Conservation (phyloP, 108 stramenopile species). For the Fragilaria crotonensis region DNA sequence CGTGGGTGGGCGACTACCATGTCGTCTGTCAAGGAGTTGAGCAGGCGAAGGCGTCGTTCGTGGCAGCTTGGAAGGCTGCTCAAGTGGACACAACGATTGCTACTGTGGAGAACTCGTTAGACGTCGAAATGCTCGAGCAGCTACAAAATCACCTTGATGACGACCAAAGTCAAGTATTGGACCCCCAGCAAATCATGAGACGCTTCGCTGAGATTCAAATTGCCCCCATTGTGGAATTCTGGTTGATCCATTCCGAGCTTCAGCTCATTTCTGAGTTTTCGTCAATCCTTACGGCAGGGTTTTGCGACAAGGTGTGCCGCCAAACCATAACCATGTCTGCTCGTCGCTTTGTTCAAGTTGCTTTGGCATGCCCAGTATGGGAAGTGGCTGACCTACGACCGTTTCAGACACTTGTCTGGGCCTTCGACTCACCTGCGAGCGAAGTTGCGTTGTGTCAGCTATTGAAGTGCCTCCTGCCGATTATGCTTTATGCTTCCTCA, state of each 20-base stretch:
- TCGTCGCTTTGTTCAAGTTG: slow-evolving; percentile 27
- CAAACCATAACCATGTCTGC: slow-evolving; percentile 2
- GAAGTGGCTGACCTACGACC: slow-evolving; percentile 59
- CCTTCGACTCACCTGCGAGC: slow-evolving; percentile 36
- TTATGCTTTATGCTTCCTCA: slow-evolving; percentile 34
- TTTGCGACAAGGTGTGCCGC: slow-evolving; percentile 4
- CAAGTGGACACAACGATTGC: slow-evolving; percentile 51
- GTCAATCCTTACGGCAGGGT: slow-evolving; percentile 12
- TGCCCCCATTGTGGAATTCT: slow-evolving; percentile 58
- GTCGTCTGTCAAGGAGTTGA: slow-evolving; percentile 16
- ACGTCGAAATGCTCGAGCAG: slow-evolving; percentile 40
- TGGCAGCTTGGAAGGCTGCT: slow-evolving; percentile 17
- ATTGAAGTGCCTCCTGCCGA: slow-evolving; percentile 40
- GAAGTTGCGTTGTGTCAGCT: slow-evolving; percentile 20
- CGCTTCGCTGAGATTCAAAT: slow-evolving; percentile 53
- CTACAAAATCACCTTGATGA: slow-evolving; percentile 2
- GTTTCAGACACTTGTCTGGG: slow-evolving; percentile 84
- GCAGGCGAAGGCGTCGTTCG: slow-evolving; percentile 15
- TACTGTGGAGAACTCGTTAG: slow-evolving; percentile 55
- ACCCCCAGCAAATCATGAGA: slow-evolving; percentile 2
- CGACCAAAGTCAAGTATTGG: not conserved
- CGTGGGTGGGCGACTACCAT: slow-evolving; percentile 6
- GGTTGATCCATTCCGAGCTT: slow-evolving; percentile 47
- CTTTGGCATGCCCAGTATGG: slow-evolving; percentile 36
- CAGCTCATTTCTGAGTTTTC: slow-evolving; percentile 34